Conservation (phyloP, 2,329 filamentous ascomycete species). For the Lasiodiplodia sp. region DNA sequence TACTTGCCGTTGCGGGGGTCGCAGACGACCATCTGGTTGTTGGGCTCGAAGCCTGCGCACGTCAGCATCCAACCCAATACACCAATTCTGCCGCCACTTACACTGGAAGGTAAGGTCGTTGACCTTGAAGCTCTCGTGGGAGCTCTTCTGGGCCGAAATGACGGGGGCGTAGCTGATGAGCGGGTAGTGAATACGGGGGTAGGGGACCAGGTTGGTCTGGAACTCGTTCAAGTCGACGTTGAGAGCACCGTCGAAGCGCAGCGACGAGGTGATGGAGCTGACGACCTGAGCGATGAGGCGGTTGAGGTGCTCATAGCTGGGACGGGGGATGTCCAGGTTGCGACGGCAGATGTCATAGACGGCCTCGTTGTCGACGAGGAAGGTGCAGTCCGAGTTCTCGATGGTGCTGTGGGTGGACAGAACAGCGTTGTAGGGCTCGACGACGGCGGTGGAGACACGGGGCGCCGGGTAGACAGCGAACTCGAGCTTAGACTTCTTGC, state of each 20-base stretch:
- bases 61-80: constrained; percentile 63
- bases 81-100: constrained; percentile 50
- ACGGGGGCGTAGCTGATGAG: constrained; percentile 96
- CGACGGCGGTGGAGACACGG: constrained; percentile 94
- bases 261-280: constrained; percentile 96
- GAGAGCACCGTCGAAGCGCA: constrained; percentile 97
- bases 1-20: constrained; percentile 99
- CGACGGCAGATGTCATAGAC: constrained; percentile 99
- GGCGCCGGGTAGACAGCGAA: constrained; percentile 99
- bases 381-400: constrained; percentile 99
- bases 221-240: constrained; percentile 99
- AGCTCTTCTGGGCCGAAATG: constrained; percentile 92
- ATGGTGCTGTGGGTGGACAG: constrained; percentile 98
- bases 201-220: constrained; percentile 99
- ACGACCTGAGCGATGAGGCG: constrained; percentile 98
- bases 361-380: constrained; percentile 99
- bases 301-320: constrained; percentile 99
- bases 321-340: constrained; percentile 95
- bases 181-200: constrained; percentile 99
- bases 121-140: constrained; percentile 94
- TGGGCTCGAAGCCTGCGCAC: constrained; percentile 98
- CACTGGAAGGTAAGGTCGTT: constrained; percentile 78
- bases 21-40: constrained; percentile 99
- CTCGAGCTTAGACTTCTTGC: constrained; percentile 99
- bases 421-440: constrained; percentile 99